phyloP scores from a whole-genome alignment of 768 basidiomycete species.

The Boletus coccyginus region DNA sequence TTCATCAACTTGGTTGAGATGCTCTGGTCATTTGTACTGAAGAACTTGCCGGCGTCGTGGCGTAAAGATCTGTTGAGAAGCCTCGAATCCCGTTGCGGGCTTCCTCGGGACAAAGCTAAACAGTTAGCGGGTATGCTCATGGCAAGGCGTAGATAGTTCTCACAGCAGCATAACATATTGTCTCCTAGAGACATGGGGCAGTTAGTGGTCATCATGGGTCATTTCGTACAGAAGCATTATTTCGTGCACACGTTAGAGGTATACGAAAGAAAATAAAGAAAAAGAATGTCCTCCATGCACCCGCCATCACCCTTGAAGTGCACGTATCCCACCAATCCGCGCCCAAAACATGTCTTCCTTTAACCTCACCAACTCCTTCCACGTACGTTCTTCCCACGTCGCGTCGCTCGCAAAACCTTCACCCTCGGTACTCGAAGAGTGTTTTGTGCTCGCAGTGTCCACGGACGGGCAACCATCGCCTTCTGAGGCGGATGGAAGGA shows the following conservation, averaged over 20 bases:
- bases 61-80: background rate
- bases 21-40: background rate
- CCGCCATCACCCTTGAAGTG: slow-evolving; percentile 1
- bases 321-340: slow-evolving; percentile 54
- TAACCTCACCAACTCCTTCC: slow-evolving; percentile 72
- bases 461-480: slow-evolving; percentile 13
- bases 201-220: too few relatives aligned
- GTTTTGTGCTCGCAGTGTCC: slow-evolving; percentile 25
- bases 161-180: too few relatives aligned
- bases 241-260: background rate
- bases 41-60: background rate
- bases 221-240: background rate
- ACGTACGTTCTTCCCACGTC: slow-evolving; percentile 85
- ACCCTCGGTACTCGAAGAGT: slow-evolving; percentile 21
- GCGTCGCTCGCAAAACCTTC: slow-evolving; percentile 58
- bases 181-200: too few relatives aligned
- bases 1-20: background rate
- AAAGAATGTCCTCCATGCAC: background rate
- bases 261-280: background rate
- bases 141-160: background rate
- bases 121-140: background rate
- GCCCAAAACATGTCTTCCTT: slow-evolving; percentile 89
- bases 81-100: background rate
- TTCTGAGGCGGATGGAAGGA: background rate
- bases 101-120: background rate